phyloP scores from a whole-genome alignment of 2,329 filamentous ascomycete species.

The Coleophoma cylindrospora region DNA sequence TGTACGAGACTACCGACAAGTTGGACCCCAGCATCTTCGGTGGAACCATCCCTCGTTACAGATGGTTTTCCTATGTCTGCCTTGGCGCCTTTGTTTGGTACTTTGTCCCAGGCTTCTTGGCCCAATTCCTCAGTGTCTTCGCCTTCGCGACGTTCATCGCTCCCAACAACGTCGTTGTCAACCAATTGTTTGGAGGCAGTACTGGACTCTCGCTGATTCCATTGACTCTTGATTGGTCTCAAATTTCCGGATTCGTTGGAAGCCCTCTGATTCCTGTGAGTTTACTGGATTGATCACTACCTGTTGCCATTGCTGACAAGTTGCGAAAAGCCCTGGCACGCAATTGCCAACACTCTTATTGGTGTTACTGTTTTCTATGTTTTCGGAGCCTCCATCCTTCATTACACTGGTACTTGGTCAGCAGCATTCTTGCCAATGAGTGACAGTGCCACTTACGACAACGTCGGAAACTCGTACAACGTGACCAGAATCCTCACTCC shows the following conservation, averaged over 20 bases:
- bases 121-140: conserved; percentile 65
- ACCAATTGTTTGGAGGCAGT: conserved; percentile 65
- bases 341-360: conserved; percentile 67
- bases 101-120: conserved; percentile 55
- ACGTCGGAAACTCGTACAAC: conserved; percentile 60
- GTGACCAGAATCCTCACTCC: conserved; percentile 57
- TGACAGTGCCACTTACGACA: conserved; percentile 67
- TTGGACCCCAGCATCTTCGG: conserved; percentile 40
- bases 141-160: conserved; percentile 69
- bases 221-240: conserved; percentile 74
- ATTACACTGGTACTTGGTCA: conserved; percentile 64
- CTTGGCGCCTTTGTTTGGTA: conserved; percentile 43
- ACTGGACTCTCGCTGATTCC: conserved; percentile 65
- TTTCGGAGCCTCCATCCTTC: conserved; percentile 51
- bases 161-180: conserved; percentile 62
- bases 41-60: conserved; percentile 38
- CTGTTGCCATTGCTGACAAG: neutral
- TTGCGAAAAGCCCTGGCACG: conserved; percentile 60
- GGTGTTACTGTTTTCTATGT: conserved; percentile 64
- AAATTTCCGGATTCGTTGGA: conserved; percentile 38
- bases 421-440: conserved; percentile 62
- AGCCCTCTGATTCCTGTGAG: conserved; percentile 33
- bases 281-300: neutral
- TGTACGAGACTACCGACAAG: conserved; percentile 58
- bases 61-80: conserved; percentile 30